Evolutionary conservation across 2,329 filamentous ascomycete genomes (phyloP), one percentile per base, ranked within the genome.

Genomic region (Colletotrichum lentis): DNA sequence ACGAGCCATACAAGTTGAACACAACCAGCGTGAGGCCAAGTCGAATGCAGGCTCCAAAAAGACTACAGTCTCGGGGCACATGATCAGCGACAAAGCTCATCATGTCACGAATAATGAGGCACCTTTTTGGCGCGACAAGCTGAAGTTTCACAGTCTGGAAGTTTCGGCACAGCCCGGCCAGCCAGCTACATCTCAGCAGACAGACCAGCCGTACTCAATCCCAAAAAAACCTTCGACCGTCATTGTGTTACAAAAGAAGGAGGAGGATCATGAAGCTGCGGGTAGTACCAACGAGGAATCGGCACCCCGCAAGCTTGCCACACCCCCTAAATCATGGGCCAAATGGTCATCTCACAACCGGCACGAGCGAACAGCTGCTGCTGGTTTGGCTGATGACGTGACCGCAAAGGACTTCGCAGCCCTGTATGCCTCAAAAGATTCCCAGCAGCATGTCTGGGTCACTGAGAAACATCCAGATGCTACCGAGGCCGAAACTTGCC

Each of bases 291-390:
- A 60, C 18, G 60, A 68, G 62, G 35, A 55, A 6, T 55, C 44
- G 54, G 62, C 35, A 24, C 63, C 58, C 63, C 62, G 59, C 24
- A 69, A 64, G 41, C 41, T 67, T 7, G 62, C 64, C 11, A 59
- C 43, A 5, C 74, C 74, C 35, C 76, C 77, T 5, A 70, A 69
- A 16, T 74, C 78, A 8, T 80, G 79, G 79, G 71, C 78, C 11
- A 78, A 64, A 35, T 79, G 75, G 60, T 73, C 76, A 20, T 78
- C 78, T 3, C 72, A 76, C 39, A 75, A 72, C 4, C 73, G 76
- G 37, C 72, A 72, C 35, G 73, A 75, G 59, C 74, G 76, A 44
- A 76, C 73, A 27, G 73, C 67, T 41, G 55, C 69, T 41, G 74
- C 74, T 18, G 61, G 67, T 11, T 39, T 52, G 16, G 67, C 62